Percentiles rank a stretch among this genome's conserved stretches.
These are phyloP conservation scores for Colletotrichum simmondsii DNA, from an alignment of 2,329 filamentous ascomycete genomes.

Conservation along the genomic window DNA sequence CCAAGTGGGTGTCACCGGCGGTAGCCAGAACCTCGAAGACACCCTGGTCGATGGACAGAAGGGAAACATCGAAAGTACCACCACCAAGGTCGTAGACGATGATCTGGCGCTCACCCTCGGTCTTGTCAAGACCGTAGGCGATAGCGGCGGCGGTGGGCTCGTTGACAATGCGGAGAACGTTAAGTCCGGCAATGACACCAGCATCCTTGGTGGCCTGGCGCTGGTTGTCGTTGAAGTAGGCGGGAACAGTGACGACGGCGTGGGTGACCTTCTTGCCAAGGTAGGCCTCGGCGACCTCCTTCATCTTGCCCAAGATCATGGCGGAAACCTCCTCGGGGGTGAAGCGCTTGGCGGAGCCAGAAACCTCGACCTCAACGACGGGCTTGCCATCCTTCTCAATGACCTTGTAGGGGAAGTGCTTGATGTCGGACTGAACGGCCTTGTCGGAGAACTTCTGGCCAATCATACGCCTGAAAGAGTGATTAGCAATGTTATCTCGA, in stretches of 20 bases:
- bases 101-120: slow-evolving; percentile 84
- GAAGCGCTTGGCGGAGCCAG: slow-evolving; percentile 75
- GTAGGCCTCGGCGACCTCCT: slow-evolving; percentile 83
- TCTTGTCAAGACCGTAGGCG: slow-evolving; percentile 93
- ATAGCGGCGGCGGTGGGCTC: slow-evolving; percentile 96
- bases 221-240: slow-evolving; percentile 99
- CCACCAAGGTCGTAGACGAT: slow-evolving; percentile 94
- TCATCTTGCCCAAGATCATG: slow-evolving; percentile 88
- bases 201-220: slow-evolving; percentile 97
- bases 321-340: slow-evolving; percentile 84
- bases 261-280: slow-evolving; percentile 86
- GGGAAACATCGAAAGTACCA: slow-evolving; percentile 94
- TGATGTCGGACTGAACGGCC: slow-evolving; percentile 91
- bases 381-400: slow-evolving; percentile 91
- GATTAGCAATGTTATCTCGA: slow-evolving; percentile 35
- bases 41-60: slow-evolving; percentile 90
- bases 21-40: slow-evolving; percentile 96
- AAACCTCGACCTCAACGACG: slow-evolving; percentile 78
- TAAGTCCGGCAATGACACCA: slow-evolving; percentile 90
- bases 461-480: slow-evolving; percentile 75
- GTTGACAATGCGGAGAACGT: slow-evolving; percentile 96
- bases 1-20: slow-evolving; percentile 95
- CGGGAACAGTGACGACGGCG: slow-evolving; percentile 92
- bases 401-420: slow-evolving; percentile 99
- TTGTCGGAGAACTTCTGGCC: slow-evolving; percentile 86